Conservation (phyloP, 129 eudicot species). For the Artemisia argyi region DNA sequence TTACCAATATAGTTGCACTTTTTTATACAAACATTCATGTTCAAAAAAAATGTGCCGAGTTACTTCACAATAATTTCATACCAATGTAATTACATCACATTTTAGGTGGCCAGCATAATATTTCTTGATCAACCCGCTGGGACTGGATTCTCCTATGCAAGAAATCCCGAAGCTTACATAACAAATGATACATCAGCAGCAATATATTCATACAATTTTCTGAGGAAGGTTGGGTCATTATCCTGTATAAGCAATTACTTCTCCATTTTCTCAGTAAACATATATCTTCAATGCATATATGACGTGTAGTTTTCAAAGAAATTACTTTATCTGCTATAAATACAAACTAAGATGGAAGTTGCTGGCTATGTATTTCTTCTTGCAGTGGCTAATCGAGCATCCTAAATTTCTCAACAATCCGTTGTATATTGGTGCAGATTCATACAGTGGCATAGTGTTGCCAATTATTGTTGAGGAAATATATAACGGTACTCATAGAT, state of each 20-base stretch:
- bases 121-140: conserved; percentile 39
- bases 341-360: background rate
- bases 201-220: conserved; percentile 15
- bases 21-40: too few species aligned
- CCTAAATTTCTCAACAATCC: conserved; percentile 26
- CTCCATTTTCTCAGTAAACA: background rate
- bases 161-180: conserved; percentile 13
- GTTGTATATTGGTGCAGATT: conserved; percentile 20
- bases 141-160: conserved; percentile 36
- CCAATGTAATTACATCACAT: background rate
- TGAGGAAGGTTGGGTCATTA: conserved; percentile 22
- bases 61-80: too few species aligned
- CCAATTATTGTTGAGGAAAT: conserved; percentile 21
- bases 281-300: conserved; percentile 5
- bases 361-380: background rate
- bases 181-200: conserved; percentile 28
- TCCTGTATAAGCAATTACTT: background rate
- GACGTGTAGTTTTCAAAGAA: background rate
- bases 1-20: too few species aligned
- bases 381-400: conserved; percentile 23
- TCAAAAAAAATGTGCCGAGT: too few species aligned
- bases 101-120: conserved; percentile 33
- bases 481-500: conserved; percentile 6
- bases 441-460: conserved; percentile 11
- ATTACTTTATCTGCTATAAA: background rate